Evolutionary conservation across 2,329 filamentous ascomycete genomes (phyloP).

Genomic region (Ophiostoma angusticollis): DNA sequence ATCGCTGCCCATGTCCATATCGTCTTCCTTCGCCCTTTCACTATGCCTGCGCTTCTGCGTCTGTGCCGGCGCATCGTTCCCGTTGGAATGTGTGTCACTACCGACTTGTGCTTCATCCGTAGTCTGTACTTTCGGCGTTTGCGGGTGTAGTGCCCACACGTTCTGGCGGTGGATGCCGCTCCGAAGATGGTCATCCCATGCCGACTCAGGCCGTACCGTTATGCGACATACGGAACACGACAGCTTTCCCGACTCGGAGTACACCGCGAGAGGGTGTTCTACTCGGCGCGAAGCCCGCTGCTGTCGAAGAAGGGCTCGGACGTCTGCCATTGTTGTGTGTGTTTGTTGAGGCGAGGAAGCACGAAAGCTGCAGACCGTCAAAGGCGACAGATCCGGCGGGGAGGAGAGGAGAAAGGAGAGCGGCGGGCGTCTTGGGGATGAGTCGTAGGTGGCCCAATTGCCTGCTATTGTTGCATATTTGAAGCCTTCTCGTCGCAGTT

Average conservation of each 20-base stretch:
- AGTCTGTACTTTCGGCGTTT: neutral
- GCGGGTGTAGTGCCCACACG: neutral
- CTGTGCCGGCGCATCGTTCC: conserved; percentile 6
- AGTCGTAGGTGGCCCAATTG: too few relatives aligned
- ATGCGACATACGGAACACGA: conserved; percentile 55
- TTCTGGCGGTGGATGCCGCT: conserved; percentile 32
- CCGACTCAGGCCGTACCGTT: conserved; percentile 48
- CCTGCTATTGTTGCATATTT: too few relatives aligned
- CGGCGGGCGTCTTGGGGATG: too few relatives aligned
- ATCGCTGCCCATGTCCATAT: conserved; percentile 12
- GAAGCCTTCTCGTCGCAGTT: too few relatives aligned
- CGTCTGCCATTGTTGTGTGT: conserved; percentile 59
- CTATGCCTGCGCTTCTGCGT: conserved; percentile 20
- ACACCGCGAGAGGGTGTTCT: conserved; percentile 54
- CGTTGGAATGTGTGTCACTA: neutral
- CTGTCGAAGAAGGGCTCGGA: conserved; percentile 64
- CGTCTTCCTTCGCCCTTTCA: conserved; percentile 11
- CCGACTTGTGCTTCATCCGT: too few relatives aligned
- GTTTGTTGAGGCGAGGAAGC: too few relatives aligned
- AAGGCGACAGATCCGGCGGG: too few relatives aligned
- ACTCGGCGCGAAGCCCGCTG: conserved; percentile 64
- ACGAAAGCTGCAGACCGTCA: too few relatives aligned
- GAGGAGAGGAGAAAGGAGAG: neutral
- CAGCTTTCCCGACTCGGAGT: conserved; percentile 55
- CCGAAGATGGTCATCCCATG: conserved; percentile 53